phyloP scores from a whole-genome alignment of 1,139 yeast species.

The Taphrina wiesneri region DNA sequence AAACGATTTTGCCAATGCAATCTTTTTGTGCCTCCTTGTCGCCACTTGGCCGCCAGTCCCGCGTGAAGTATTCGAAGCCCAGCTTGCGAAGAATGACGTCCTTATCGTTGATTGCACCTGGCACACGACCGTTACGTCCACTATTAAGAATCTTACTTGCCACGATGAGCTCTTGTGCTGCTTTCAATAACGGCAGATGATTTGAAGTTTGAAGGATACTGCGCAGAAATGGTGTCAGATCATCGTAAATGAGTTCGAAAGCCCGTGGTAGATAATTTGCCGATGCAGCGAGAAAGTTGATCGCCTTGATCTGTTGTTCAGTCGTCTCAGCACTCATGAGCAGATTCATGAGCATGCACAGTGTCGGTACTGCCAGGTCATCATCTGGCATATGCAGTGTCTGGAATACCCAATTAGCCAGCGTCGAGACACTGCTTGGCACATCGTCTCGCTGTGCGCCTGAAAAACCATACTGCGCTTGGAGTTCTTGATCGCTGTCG shows the following conservation, averaged over 20 bases:
- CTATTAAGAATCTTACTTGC: not conserved
- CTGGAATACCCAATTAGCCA: not conserved
- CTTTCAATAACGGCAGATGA: not conserved
- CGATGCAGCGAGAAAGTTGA: not conserved
- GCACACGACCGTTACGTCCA: not conserved
- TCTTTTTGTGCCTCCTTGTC: not conserved
- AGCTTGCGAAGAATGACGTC: not conserved
- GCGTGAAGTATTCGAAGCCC: constrained; percentile 3
- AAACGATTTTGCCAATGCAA: not conserved
- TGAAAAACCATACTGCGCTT: not conserved
- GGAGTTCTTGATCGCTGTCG: not conserved
- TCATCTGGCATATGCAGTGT: not conserved
- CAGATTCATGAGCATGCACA: not conserved
- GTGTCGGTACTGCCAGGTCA: not conserved
- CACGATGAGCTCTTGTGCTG: not conserved
- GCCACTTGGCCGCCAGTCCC: not conserved
- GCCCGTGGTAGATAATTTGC: constrained; percentile 2
- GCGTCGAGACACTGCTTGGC: not conserved
- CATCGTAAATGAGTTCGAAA: not conserved
- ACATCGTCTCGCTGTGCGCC: not conserved
- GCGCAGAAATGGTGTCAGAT: not conserved
- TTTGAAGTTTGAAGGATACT: not conserved
- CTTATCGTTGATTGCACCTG: not conserved
- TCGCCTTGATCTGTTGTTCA: constrained; percentile 2
- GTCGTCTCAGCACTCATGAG: not conserved